Base-by-base conservation (phyloP, 2,329 filamentous ascomycete species). In the Teratosphaeria nubilosa region DNA sequence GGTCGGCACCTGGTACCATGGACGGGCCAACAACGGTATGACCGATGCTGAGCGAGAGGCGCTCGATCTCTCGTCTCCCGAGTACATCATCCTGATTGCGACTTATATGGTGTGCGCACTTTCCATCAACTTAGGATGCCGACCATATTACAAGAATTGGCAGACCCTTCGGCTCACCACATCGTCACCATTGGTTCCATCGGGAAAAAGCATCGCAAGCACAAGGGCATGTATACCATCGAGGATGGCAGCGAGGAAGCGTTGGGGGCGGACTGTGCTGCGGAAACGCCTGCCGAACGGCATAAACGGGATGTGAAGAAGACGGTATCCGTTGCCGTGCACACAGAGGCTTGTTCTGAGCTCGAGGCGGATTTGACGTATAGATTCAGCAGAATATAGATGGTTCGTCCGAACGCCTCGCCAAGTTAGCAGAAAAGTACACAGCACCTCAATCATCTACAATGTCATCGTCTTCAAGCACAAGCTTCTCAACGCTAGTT, bases 401-500 rank as follows among this genome's bases (percentile, higher is more conserved):
- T 22, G 30, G 1, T 11, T 5, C 13, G 2, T n/a, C 53, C 30
- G 24, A 51, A 24, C 53, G 52, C 57, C 53, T 51, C 45, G 57
- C 57, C 55, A 58, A 55, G 30, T 31, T 27, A 31, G 37, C 20
- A 5, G 3, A 55, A 27, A 9, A 51, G 16, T 41, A 1, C 20
- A 34, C 30, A 11, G 7, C 16, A 24, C 1, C 20, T 62, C 55
- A 67, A 51, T 68, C 67, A 64, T 78, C 76, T 60, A 75, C 75
- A 59, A 78, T 77, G 66, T 78, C 76, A 66, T 78, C 76, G 62
- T 77, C 75, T 58, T 73, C 75, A 20, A 78, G 63, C 56, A 77
- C 68, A 10, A 77, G 63, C 53, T 64, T 65, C 54, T 66, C 69
- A 2, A 72, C 66, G 30, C 70, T 20, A 53, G 63, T 56, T 58